A percentile compares a stretch with the other conserved stretches of the same genome.
Evolutionary conservation across 805 yeast genomes (phyloP).

Genomic region (Metschnikowia bowlesiae): DNA sequence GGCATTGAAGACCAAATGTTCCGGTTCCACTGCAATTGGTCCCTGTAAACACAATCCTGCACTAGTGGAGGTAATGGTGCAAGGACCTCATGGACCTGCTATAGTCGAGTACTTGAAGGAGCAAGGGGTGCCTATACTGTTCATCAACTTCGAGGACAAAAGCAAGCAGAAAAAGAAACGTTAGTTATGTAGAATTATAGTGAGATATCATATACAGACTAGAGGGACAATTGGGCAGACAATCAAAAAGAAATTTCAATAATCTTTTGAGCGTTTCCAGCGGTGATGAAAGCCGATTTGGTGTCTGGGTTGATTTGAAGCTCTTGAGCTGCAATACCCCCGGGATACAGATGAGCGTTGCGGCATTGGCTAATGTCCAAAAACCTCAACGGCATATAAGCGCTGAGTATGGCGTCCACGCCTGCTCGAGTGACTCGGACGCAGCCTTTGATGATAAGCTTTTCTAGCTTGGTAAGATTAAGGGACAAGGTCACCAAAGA

Average conservation of each 20-base stretch:
- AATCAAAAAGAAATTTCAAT: slow-evolving; percentile 52
- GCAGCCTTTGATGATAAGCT: slow-evolving; percentile 61
- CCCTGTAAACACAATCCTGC: slow-evolving; percentile 53
- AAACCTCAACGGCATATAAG: slow-evolving; percentile 47
- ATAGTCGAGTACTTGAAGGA: slow-evolving; percentile 54
- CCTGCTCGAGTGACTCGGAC: slow-evolving; percentile 75
- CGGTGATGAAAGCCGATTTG: slow-evolving; percentile 55
- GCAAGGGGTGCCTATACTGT: slow-evolving; percentile 60
- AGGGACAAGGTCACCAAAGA: slow-evolving; percentile 58
- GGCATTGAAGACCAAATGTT: slow-evolving; percentile 71
- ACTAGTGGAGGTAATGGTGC: slow-evolving; percentile 70
- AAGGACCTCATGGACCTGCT: slow-evolving; percentile 77
- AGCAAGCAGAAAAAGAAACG: slow-evolving; percentile 48
- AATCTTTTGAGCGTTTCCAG: slow-evolving; percentile 48
- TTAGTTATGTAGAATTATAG: not conserved
- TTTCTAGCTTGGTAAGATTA: slow-evolving; percentile 46
- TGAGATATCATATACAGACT: not conserved
- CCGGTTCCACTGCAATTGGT: slow-evolving; percentile 80
- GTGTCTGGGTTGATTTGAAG: slow-evolving; percentile 49
- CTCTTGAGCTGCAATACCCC: slow-evolving; percentile 53
- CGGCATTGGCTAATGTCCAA: slow-evolving; percentile 70
- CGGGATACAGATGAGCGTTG: slow-evolving; percentile 60
- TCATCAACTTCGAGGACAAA: slow-evolving; percentile 65
- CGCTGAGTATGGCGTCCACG: slow-evolving; percentile 59
- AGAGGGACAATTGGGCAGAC: not conserved